These are phyloP conservation scores for Aspergillus sp. DNA, from an alignment of 2,329 filamentous ascomycete genomes.

Conservation along the genomic window DNA sequence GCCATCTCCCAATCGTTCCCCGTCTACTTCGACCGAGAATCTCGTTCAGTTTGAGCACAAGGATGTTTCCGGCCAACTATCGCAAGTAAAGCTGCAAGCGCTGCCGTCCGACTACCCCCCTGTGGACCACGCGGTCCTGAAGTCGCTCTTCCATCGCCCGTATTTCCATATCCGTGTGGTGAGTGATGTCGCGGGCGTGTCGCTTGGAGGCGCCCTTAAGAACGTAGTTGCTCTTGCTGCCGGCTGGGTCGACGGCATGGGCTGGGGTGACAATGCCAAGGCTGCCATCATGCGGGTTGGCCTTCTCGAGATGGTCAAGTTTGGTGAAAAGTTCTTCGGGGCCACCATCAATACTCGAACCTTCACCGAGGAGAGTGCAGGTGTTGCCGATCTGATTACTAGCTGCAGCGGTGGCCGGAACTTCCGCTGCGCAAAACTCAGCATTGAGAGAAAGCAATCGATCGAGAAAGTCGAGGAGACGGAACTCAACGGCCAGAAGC, in stretches of 20 bases:
- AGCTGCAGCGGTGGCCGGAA: slow-evolving; percentile 91
- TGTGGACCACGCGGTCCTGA: slow-evolving; percentile 80
- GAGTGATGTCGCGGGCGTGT: slow-evolving; percentile 93
- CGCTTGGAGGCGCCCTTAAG: slow-evolving; percentile 90
- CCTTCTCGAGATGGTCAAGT: slow-evolving; percentile 93
- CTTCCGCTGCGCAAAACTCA: slow-evolving; percentile 88
- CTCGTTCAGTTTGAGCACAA: slow-evolving; percentile 61
- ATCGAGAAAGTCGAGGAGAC: slow-evolving; percentile 86
- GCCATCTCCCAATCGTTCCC: slow-evolving; percentile 61
- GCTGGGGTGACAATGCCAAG: slow-evolving; percentile 98
- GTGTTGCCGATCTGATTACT: slow-evolving; percentile 93
- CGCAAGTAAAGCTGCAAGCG: slow-evolving; percentile 70
- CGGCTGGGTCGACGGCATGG: slow-evolving; percentile 90
- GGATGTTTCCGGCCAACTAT: slow-evolving; percentile 67
- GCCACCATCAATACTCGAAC: slow-evolving; percentile 78
- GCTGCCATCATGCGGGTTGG: slow-evolving; percentile 98
- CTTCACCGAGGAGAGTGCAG: slow-evolving; percentile 95
- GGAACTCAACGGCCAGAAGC: slow-evolving; percentile 93
- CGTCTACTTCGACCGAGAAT: slow-evolving; percentile 54
- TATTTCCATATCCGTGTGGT: slow-evolving; percentile 98
- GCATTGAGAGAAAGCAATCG: slow-evolving; percentile 73
- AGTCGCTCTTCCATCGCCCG: slow-evolving; percentile 85
- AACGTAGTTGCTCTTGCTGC: slow-evolving; percentile 94
- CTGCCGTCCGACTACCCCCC: slow-evolving; percentile 82
- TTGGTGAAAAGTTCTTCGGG: slow-evolving; percentile 90